phyloP scores from a whole-genome alignment of 768 basidiomycete species.

The Pilatotrama ljubarskyi region DNA sequence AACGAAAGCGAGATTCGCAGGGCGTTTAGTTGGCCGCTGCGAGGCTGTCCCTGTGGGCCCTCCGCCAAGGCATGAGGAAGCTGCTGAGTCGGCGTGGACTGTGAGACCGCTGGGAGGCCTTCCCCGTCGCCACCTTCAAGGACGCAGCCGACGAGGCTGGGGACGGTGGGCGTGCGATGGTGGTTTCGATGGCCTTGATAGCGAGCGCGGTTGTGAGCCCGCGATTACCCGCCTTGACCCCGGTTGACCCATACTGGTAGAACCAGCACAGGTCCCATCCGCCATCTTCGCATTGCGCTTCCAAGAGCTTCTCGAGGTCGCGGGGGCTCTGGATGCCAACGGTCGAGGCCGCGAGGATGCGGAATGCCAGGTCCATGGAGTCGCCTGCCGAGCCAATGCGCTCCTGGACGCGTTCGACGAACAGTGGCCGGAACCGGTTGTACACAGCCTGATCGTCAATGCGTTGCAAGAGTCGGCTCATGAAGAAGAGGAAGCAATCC shows the following conservation, averaged over 20 bases:
- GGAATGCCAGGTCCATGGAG: conserved; percentile 58
- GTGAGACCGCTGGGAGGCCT: background rate
- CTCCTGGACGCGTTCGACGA: conserved; percentile 49
- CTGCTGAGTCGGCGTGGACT: conserved; percentile 10
- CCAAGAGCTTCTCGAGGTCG: conserved; percentile 46
- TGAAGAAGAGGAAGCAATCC: conserved; percentile 55
- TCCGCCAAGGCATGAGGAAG: conserved; percentile 10
- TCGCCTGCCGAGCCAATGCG: conserved; percentile 51
- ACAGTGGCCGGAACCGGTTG: conserved; percentile 38
- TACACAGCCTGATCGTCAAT: conserved; percentile 37
- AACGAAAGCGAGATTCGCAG: background rate
- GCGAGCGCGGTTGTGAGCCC: conserved; percentile 57
- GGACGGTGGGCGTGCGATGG: conserved; percentile 5
- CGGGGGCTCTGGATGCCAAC: conserved; percentile 22
- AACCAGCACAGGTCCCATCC: conserved; percentile 58
- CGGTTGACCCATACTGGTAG: conserved; percentile 53
- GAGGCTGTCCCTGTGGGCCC: background rate
- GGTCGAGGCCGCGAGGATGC: conserved; percentile 45
- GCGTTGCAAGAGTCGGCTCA: conserved; percentile 44
- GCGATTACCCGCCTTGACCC: conserved; percentile 52
- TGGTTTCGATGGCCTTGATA: conserved; percentile 45
- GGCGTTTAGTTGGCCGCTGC: background rate
- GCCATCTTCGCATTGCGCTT: conserved; percentile 54
- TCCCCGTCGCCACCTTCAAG: background rate
- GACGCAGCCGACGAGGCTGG: conserved; percentile 8